Evolutionary conservation across 345 rosid genomes (phyloP), one percentile per base, ranked within the genome.

Genomic region (Dipteronia sinensis): DNA sequence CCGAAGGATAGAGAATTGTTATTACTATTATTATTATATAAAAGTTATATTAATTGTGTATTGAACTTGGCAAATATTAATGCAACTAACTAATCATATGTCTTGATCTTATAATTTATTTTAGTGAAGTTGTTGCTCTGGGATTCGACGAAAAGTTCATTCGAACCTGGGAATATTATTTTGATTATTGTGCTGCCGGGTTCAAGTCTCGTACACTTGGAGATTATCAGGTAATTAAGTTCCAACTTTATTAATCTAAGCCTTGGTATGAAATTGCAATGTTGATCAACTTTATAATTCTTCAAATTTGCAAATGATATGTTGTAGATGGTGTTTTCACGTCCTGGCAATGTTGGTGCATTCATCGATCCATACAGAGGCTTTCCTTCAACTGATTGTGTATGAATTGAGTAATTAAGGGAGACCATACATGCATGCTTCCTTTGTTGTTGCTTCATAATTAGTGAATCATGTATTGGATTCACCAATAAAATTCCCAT

Each of bases 121-220:
- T n/a, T 3, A 93, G 98, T 77, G 72, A 91, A 88, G 89, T 94
- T 79, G 44, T 73, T 75, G 86, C 83, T 31, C 80, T 96, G 58
- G 98, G 97, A 82, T 92, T 96, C 78, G 64, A 88, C 59, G 92
- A 96, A 34, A 83, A 90, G 78, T 96, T 96, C 89, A 79, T 91
- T 4, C 80, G 95, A 40, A 94, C 97, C 13, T 96, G 98, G 97
- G 97, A 92, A 74, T 96, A 94, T 71, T 93, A 96, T 82, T 96
- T 96, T 38, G 97, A 93, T 77, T 92, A 96, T 56, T 90, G 88
- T 10, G 95, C 97, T 22, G 97, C 97, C 29, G 94, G 97, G 63
- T 96, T 90, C 83, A 92, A 88, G 87, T 81, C 94, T 2, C 85
- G 71, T 38, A 91, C 97, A 0, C 90, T 91, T 7, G 92, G 95